Evolutionary conservation across 78 protist species (phyloP).

Genomic region (Acrasis kona): DNA sequence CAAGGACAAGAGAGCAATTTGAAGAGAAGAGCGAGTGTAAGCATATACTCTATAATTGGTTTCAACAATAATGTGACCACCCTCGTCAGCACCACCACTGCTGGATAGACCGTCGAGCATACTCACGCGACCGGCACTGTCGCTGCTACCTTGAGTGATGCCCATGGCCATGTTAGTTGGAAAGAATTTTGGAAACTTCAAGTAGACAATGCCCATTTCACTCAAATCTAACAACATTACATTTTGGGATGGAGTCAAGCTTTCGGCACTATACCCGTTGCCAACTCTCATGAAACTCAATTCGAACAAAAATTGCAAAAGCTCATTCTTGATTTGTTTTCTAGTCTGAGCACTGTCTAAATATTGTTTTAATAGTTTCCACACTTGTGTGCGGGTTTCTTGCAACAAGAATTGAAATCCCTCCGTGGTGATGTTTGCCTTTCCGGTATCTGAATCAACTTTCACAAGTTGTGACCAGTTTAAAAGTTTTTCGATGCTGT

Average conservation of each 20-base stretch:
- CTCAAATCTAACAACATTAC: slow-evolving; percentile 2
- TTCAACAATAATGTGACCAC: slow-evolving; percentile 5
- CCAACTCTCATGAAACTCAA: slow-evolving; percentile 7
- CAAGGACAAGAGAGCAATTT: not conserved
- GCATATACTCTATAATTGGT: slow-evolving; percentile 16
- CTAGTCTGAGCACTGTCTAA: not conserved
- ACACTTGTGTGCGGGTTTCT: slow-evolving; percentile 2
- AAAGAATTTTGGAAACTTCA: not conserved
- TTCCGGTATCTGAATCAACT: not conserved
- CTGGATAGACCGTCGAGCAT: not conserved
- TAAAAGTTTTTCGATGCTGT: not conserved
- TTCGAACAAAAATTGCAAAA: not conserved
- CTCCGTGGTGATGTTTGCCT: not conserved
- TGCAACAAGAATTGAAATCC: slow-evolving; percentile 18
- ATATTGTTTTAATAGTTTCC: not conserved
- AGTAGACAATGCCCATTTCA: slow-evolving; percentile 10
- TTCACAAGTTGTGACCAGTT: not conserved
- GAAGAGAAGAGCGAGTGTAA: slow-evolving; percentile 6
- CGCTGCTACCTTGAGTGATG: not conserved
- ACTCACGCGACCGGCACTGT: not conserved
- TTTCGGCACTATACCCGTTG: not conserved
- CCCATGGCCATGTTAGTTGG: not conserved
- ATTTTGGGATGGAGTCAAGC: not conserved
- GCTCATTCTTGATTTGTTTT: not conserved
- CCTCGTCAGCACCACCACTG: not conserved